These are phyloP conservation scores for Babesia bigemina DNA, from an alignment of 169 alveolate genomes.

Conservation along the genomic window DNA sequence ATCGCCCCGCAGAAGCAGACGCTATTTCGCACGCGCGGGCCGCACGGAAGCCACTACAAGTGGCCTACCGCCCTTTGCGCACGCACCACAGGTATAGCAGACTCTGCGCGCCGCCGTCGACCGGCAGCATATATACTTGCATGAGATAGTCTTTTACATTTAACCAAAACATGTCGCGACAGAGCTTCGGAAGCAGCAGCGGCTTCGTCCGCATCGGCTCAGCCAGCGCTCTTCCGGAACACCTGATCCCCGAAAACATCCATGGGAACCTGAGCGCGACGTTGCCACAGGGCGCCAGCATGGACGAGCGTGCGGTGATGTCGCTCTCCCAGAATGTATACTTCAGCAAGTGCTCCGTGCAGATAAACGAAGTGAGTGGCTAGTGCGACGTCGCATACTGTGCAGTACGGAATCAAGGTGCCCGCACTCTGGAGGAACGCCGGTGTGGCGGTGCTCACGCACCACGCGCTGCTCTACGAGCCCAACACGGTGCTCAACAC, in stretches of 20 bases:
- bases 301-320: slow-evolving; percentile 10
- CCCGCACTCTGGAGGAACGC: slow-evolving; percentile 68
- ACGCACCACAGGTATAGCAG: too few species aligned
- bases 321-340: background rate
- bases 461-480: slow-evolving; percentile 82
- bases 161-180: too few species aligned
- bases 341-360: slow-evolving; percentile 15
- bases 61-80: too few species aligned
- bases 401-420: slow-evolving; percentile 65
- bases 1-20: too few species aligned
- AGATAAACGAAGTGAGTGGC: slow-evolving; percentile 10
- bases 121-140: too few species aligned
- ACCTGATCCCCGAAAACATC: background rate
- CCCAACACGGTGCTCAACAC: slow-evolving; percentile 76
- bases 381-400: background rate
- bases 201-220: background rate
- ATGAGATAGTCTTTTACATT: too few species aligned
- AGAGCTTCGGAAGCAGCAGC: background rate
- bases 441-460: slow-evolving; percentile 72
- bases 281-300: background rate
- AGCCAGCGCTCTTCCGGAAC: background rate
- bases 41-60: too few species aligned
- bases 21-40: too few species aligned
- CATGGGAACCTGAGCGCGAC: background rate
- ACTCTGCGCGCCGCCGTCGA: too few species aligned